Conservation (phyloP, 495 filamentous ascomycete species). For the Penicillium maclennaniae region DNA sequence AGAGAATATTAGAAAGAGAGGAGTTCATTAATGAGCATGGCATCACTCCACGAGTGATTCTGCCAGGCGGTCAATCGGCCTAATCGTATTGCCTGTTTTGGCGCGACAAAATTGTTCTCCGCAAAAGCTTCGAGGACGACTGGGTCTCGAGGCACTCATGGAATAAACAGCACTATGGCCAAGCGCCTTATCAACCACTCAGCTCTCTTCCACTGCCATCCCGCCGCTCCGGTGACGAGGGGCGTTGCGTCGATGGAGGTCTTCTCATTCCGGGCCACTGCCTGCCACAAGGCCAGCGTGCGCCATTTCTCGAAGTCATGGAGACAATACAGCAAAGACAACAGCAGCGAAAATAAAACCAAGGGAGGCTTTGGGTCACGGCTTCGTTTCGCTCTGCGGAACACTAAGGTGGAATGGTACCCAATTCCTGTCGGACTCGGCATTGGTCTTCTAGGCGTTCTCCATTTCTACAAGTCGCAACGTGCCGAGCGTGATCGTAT, state of each 20-base stretch:
- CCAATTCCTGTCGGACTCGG: slow-evolving; percentile 92
- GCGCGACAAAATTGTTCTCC: slow-evolving; percentile 12
- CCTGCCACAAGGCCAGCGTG: slow-evolving; percentile 29
- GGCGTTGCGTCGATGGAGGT: slow-evolving; percentile 34
- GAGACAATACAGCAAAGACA: slow-evolving; percentile 35
- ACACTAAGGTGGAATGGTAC: slow-evolving; percentile 88
- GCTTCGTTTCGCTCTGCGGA: slow-evolving; percentile 57
- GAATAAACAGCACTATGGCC: slow-evolving; percentile 38
- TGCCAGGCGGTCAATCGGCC: slow-evolving; percentile 10
- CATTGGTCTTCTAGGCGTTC: slow-evolving; percentile 77
- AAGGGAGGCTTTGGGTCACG: slow-evolving; percentile 61
- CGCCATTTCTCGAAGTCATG: slow-evolving; percentile 43
- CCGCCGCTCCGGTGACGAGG: slow-evolving; percentile 26
- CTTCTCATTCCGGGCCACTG: slow-evolving; percentile 40
- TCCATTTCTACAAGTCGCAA: slow-evolving; percentile 76
- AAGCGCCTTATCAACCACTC: slow-evolving; percentile 34
- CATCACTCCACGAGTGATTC: slow-evolving; percentile 13
- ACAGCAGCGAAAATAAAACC: slow-evolving; percentile 32
- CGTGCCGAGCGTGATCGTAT: slow-evolving; percentile 50
- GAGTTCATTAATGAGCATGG: background rate
- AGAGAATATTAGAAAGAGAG: background rate
- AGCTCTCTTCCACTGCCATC: slow-evolving; percentile 25
- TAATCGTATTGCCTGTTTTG: slow-evolving; percentile 9
- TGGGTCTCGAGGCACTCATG: slow-evolving; percentile 12
- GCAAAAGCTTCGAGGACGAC: slow-evolving; percentile 1